These are phyloP conservation scores for Grammothele lineata DNA, from an alignment of 768 basidiomycete genomes.

Conservation along the genomic window DNA sequence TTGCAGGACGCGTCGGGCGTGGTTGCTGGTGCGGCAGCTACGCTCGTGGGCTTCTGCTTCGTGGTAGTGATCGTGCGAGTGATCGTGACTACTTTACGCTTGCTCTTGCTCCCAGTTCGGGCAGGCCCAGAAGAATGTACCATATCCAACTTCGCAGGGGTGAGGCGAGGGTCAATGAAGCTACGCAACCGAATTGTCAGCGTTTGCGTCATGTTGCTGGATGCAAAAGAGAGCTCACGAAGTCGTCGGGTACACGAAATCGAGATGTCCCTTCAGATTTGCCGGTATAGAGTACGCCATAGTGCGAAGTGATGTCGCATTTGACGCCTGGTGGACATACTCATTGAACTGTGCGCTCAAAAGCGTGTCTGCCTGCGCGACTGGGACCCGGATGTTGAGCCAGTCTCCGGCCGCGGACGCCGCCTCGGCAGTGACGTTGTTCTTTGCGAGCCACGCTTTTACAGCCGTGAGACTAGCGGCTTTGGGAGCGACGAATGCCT, in stretches of 20 bases:
- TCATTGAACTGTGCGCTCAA: constrained; percentile 23
- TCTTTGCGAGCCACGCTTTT: constrained; percentile 20
- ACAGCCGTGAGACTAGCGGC: constrained; percentile 20
- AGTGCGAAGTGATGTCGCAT: constrained; percentile 22
- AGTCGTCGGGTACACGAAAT: constrained; percentile 26
- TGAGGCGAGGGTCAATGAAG: constrained; percentile 25
- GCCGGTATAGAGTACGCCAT: constrained; percentile 27
- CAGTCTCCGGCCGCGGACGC: constrained; percentile 26
- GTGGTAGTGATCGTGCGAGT: neutral
- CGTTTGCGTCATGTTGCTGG: too few relatives aligned
- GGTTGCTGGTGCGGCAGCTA: constrained; percentile 17
- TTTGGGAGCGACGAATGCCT: constrained; percentile 29
- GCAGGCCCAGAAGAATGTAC: neutral
- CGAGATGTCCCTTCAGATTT: constrained; percentile 21
- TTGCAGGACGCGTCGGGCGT: constrained; percentile 22
- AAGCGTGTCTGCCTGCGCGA: constrained; percentile 24
- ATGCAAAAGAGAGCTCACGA: constrained; percentile 29
- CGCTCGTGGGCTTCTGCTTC: constrained; percentile 21
- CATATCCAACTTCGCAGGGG: neutral
- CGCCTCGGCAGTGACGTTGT: constrained; percentile 19
- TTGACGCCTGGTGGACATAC: constrained; percentile 21
- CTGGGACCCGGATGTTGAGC: constrained; percentile 19
- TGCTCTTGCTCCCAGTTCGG: neutral
- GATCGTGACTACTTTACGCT: neutral
- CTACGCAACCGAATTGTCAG: constrained; percentile 34